Percentiles rank a stretch among this genome's conserved stretches.
Evolutionary conservation across 768 basidiomycete genomes (phyloP).

Genomic region (Rhodosporidiobolus sp.): DNA sequence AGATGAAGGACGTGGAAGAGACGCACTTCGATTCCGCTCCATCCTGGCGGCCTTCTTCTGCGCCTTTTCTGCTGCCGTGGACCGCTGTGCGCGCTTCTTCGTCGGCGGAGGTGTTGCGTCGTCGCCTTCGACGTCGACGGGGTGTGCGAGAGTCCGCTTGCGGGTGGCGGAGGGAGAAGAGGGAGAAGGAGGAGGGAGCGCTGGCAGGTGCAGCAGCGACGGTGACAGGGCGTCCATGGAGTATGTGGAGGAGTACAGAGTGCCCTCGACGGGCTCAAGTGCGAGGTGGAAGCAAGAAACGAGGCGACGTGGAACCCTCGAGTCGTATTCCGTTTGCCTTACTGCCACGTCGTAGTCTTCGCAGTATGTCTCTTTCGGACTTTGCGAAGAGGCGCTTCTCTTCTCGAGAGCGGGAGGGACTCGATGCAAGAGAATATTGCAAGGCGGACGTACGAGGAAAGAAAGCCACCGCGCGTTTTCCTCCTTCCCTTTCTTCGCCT

Average conservation of each 20-base stretch:
- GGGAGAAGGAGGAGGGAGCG: background rate
- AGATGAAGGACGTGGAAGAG: background rate
- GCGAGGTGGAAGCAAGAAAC: background rate
- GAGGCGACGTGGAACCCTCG: conserved; percentile 1
- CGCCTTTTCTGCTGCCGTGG: conserved; percentile 22
- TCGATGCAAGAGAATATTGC: no score
- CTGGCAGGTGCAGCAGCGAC: background rate
- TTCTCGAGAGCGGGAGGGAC: no score
- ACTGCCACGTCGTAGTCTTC: no score
- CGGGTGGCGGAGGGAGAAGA: background rate
- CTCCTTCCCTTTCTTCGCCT: no score
- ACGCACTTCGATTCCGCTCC: conserved; percentile 36
- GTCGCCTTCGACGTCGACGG: background rate
- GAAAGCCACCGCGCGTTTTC: no score
- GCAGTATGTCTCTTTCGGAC: no score
- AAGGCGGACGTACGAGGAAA: no score
- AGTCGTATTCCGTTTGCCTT: no score
- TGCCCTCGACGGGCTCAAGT: conserved; percentile 1
- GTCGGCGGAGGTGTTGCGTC: background rate
- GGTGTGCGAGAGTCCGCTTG: background rate
- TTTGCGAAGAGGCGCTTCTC: no score
- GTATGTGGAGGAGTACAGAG: background rate
- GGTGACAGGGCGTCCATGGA: background rate
- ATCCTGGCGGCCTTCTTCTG: conserved; percentile 29
- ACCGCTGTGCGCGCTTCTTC: conserved; percentile 14